Conservation (phyloP, 495 filamentous ascomycete species). For the Xylaria cubensis region DNA sequence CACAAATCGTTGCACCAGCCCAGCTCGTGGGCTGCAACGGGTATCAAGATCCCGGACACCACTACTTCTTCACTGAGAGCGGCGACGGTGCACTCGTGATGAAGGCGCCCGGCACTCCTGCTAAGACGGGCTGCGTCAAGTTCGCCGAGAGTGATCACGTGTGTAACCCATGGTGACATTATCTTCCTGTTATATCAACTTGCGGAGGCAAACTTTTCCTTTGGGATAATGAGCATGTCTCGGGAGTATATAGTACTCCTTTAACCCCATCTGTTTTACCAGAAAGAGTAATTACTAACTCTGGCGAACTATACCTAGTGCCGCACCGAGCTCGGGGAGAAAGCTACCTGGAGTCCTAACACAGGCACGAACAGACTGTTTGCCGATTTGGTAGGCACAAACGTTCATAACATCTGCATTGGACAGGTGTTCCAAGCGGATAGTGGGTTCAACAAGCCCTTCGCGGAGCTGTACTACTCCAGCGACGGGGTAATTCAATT, state of each 20-base stretch:
- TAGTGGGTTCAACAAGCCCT: conserved; percentile 43
- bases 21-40: conserved; percentile 45
- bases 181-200: not conserved
- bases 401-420: conserved; percentile 44
- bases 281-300: conserved; percentile 9
- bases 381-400: conserved; percentile 39
- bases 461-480: conserved; percentile 47
- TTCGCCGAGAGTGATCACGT: conserved; percentile 45
- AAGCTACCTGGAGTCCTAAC: conserved; percentile 42
- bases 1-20: conserved; percentile 35
- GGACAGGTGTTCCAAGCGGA: conserved; percentile 49
- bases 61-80: conserved; percentile 48
- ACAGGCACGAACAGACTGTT: conserved; percentile 42
- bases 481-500: conserved; percentile 39
- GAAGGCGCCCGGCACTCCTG: conserved; percentile 41
- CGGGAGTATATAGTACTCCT: not conserved
- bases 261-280: not conserved
- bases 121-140: conserved; percentile 44
- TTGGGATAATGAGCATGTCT: not conserved
- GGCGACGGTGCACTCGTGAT: conserved; percentile 44
- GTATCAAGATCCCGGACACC: conserved; percentile 35
- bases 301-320: conserved; percentile 30
- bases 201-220: not conserved
- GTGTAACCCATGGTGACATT: not conserved
- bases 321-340: conserved; percentile 51